Conservation (phyloP, 306 rosid species). For the Purshia tridentata region DNA sequence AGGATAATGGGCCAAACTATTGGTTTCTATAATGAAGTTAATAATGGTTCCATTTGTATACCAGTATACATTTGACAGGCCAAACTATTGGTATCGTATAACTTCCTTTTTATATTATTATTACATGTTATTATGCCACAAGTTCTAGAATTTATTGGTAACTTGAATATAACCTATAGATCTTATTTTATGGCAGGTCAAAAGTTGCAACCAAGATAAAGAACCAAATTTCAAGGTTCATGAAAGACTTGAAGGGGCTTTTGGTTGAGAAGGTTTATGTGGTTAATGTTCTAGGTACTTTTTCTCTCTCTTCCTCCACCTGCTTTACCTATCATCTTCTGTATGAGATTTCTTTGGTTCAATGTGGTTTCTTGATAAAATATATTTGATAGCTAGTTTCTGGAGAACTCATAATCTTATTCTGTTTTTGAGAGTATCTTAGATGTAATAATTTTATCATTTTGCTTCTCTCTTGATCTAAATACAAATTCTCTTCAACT, state of each 20-base stretch:
- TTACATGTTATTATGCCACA: background rate
- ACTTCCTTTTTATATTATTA: background rate
- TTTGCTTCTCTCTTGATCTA: conserved; percentile 8
- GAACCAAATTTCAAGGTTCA: conserved; percentile 42
- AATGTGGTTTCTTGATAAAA: conserved; percentile 15
- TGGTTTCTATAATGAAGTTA: background rate
- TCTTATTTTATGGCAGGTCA: conserved; percentile 41
- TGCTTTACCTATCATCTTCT: conserved; percentile 18
- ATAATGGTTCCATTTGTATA: background rate
- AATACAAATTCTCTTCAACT: conserved; percentile 11
- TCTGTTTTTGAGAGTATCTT: conserved; percentile 3
- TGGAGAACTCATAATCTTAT: conserved; percentile 9
- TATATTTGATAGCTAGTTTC: conserved; percentile 11
- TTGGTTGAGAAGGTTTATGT: conserved; percentile 65
- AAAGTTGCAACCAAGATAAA: conserved; percentile 18
- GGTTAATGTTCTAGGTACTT: conserved; percentile 66
- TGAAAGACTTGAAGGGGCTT: conserved; percentile 64
- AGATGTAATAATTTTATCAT: conserved; percentile 1
- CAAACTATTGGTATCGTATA: background rate
- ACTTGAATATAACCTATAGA: background rate
- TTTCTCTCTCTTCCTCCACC: conserved; percentile 17
- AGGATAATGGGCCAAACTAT: background rate
- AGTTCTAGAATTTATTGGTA: background rate
- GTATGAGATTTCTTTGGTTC: conserved; percentile 5
- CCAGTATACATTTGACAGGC: background rate